These are phyloP conservation scores for Entomophthora muscae DNA, from an alignment of 371 early-diverging fungal genomes.

Conservation along the genomic window DNA sequence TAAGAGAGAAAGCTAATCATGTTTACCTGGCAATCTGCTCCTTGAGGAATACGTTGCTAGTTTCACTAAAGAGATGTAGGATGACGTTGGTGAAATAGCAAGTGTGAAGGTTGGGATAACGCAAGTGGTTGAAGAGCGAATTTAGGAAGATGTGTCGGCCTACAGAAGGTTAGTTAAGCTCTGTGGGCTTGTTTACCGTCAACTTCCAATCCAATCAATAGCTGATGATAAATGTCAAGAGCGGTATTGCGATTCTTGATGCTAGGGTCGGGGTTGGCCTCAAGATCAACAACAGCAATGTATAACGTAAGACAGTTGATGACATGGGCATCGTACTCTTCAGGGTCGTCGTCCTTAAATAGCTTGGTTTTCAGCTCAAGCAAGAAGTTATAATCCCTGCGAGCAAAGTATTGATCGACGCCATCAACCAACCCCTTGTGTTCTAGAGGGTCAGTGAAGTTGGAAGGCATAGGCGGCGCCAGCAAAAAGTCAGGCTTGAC, in stretches of 20 bases:
- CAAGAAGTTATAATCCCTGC: constrained; percentile 37
- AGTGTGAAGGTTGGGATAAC: constrained; percentile 94
- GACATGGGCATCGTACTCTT: neutral
- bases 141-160: constrained; percentile 77
- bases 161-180: neutral
- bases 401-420: constrained; percentile 49
- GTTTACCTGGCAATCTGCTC: constrained; percentile 74
- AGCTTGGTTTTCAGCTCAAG: constrained; percentile 29
- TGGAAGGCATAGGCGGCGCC: neutral
- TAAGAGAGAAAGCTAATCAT: neutral
- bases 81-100: constrained; percentile 79
- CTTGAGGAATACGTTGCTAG: constrained; percentile 62
- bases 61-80: constrained; percentile 70
- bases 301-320: constrained; percentile 1
- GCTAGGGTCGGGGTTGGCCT: constrained; percentile 8
- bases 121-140: constrained; percentile 90
- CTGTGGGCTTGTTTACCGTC: constrained; percentile 39
- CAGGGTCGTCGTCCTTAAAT: constrained; percentile 2
- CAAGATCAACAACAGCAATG: neutral
- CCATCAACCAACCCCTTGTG: constrained; percentile 40
- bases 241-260: constrained; percentile 41
- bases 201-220: constrained; percentile 56
- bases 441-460: constrained; percentile 18
- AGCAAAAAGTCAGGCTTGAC: neutral
- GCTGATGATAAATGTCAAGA: constrained; percentile 67